Percentiles rank a stretch among this genome's conserved stretches.
phyloP scores from a whole-genome alignment of 495 filamentous ascomycete genomes.

The Aspergillus biplanus region DNA sequence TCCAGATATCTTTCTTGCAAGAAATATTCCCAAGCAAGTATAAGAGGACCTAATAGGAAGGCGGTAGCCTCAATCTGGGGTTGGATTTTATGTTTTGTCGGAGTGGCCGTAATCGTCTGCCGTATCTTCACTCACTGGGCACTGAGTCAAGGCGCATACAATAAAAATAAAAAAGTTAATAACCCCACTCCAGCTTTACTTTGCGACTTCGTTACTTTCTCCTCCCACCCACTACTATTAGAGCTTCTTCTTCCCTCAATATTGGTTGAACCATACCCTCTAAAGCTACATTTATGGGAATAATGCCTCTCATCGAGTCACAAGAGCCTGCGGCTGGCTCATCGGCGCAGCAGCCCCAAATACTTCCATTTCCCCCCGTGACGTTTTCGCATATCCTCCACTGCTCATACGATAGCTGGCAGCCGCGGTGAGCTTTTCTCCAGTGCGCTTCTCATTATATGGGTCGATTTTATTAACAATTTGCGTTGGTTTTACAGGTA shows the following conservation, averaged over 20 bases:
- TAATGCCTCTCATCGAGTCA: slow-evolving; percentile 42
- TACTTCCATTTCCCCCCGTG: slow-evolving; percentile 78
- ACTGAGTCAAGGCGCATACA: too few species aligned
- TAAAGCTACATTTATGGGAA: not conserved
- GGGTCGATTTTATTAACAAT: too few species aligned
- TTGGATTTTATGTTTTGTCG: too few species aligned
- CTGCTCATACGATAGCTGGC: slow-evolving; percentile 93
- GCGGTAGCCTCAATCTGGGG: too few species aligned
- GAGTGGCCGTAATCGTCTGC: too few species aligned
- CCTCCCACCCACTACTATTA: not conserved
- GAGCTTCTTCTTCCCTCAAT: not conserved
- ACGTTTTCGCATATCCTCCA: slow-evolving; percentile 85
- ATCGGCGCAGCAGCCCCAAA: slow-evolving; percentile 29
- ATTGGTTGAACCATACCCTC: not conserved
- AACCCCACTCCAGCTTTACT: not conserved
- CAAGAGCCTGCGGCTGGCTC: slow-evolving; percentile 23
- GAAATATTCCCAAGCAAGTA: too few species aligned
- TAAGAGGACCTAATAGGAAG: too few species aligned
- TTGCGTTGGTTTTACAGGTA: slow-evolving; percentile 54
- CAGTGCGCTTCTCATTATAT: not conserved
- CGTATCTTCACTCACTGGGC: too few species aligned
- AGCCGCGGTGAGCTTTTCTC: slow-evolving; percentile 54
- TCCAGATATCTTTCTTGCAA: too few species aligned
- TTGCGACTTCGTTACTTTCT: not conserved
- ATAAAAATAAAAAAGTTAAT: slow-evolving; percentile 3